These are phyloP conservation scores for Dipteronia sinensis DNA, from an alignment of 345 rosid genomes.

Conservation along the genomic window DNA sequence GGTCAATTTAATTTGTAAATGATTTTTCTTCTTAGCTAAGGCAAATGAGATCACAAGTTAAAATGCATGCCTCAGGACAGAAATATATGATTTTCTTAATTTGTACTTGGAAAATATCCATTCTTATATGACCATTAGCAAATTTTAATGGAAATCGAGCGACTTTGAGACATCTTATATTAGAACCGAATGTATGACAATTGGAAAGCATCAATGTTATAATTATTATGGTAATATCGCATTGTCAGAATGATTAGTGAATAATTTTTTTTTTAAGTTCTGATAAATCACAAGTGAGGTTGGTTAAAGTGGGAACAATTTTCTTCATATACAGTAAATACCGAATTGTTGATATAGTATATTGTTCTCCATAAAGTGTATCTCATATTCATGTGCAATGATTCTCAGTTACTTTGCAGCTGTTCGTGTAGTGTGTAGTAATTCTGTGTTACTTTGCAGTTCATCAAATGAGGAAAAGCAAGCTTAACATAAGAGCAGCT, in stretches of 20 bases:
- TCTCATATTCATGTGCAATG: not conserved
- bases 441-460: constrained; percentile 12
- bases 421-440: not conserved
- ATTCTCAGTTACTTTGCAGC: not conserved
- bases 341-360: not conserved
- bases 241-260: too few species aligned
- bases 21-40: not conserved
- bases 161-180: not conserved
- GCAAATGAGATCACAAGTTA: not conserved
- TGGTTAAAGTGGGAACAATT: not conserved
- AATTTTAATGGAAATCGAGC: not conserved
- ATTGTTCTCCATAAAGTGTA: not conserved
- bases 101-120: not conserved
- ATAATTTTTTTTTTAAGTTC: too few species aligned
- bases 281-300: not conserved
- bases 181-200: not conserved
- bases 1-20: constrained; percentile 7
- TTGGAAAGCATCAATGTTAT: too few species aligned
- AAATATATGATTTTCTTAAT: not conserved
- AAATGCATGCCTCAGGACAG: constrained; percentile 14
- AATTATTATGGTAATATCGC: too few species aligned
- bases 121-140: not conserved
- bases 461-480: constrained; percentile 10
- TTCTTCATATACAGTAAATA: too few species aligned
- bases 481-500: constrained; percentile 1